Percentiles rank a stretch among this genome's conserved stretches.
These are phyloP conservation scores for Uromyces viciae-fabae DNA, from an alignment of 1,284 basidiomycete species.

Conservation along the genomic window DNA sequence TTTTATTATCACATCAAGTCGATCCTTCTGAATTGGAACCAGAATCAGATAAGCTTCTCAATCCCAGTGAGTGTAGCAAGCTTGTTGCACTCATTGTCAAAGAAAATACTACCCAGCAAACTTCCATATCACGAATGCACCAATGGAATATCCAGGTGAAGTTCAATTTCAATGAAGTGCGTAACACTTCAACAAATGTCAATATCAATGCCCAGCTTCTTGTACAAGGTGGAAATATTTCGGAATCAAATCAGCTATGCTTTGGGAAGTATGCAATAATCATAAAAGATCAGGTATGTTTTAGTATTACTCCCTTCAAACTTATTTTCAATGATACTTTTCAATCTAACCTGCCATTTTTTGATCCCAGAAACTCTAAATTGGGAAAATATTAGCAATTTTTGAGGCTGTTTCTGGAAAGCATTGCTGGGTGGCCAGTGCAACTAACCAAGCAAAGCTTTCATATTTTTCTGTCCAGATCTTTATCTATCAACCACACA, in stretches of 20 bases:
- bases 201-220: neutral
- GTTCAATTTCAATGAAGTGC: neutral
- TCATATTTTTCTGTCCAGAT: neutral
- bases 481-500: neutral
- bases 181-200: neutral
- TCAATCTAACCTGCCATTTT: too few relatives aligned
- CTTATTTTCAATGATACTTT: neutral
- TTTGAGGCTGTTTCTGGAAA: neutral
- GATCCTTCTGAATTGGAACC: neutral
- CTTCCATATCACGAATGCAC: slow-evolving; percentile 4
- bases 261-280: neutral
- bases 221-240: slow-evolving; percentile 3
- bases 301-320: neutral
- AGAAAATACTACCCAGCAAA: neutral
- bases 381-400: neutral
- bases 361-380: neutral
- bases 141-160: slow-evolving; percentile 17
- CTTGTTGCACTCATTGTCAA: slow-evolving; percentile 4
- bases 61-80: slow-evolving; percentile 12
- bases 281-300: neutral
- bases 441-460: neutral
- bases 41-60: neutral
- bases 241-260: neutral
- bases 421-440: neutral
- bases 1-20: neutral